Conservation (phyloP, 1,284 basidiomycete species). For the Papiliotrema nemorosa region DNA sequence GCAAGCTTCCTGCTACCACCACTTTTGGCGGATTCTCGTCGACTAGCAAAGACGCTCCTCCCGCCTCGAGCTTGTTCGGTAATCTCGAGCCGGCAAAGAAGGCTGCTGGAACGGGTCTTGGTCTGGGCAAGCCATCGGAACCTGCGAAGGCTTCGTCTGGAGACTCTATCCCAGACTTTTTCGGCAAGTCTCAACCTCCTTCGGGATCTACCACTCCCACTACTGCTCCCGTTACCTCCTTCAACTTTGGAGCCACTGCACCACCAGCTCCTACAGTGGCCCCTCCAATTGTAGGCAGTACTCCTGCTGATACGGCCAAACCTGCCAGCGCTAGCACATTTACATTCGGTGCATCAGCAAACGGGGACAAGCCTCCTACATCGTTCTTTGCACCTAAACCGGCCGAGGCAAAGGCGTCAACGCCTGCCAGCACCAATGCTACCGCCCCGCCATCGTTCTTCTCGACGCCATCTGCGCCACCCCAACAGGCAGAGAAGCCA, state of each 20-base stretch:
- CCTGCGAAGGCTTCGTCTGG: conserved; percentile 9
- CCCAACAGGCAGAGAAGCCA: too few species aligned
- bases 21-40: conserved; percentile 19
- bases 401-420: too few species aligned
- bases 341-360: too few species aligned
- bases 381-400: too few species aligned
- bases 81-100: conserved; percentile 18
- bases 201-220: conserved; percentile 1
- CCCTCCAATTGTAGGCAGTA: too few species aligned
- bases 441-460: too few species aligned
- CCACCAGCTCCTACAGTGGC: neutral
- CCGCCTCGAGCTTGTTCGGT: conserved; percentile 1
- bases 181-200: conserved; percentile 20
- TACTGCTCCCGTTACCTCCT: conserved; percentile 19
- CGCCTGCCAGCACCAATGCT: too few species aligned
- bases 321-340: too few species aligned
- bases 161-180: conserved; percentile 33
- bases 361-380: too few species aligned
- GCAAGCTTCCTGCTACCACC: conserved; percentile 21
- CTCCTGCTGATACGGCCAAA: too few species aligned
- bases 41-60: neutral
- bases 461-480: too few species aligned
- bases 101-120: conserved; percentile 17
- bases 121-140: conserved; percentile 31
- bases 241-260: conserved; percentile 13